Evolutionary conservation across 305 asterid species (phyloP), one percentile per base, ranked within the genome.

Genomic region (Fraxinus nigra): DNA sequence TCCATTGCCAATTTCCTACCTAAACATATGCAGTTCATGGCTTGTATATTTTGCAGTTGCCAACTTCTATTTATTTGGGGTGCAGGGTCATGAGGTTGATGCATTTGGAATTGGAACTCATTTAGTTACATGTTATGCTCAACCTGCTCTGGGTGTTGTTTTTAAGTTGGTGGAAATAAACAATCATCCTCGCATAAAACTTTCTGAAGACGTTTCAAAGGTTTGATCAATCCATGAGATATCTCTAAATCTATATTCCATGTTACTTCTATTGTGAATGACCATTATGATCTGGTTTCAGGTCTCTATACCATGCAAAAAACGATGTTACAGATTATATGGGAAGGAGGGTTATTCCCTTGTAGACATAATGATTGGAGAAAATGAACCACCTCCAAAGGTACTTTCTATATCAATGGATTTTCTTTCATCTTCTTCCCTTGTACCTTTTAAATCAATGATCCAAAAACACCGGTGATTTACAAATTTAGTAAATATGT

Each of bases 261-360:
- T 51, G 72, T 67, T 80, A 75, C 22, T 37, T 83, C 40, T 33
- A 63, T 79, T 61, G 16, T 3, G 72, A 76, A 56, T 77, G 75
- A 75, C 82, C 72, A 82, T 77, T 81, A 81, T 79, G 74, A 7
- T 85, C 82, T 84, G 81, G 74, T 81, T 87, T 80, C 90, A 97
- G 98, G 99, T 97, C 81, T 91, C 98, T 13, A 97, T 97, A 88
- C 99, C 99, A 72, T 97, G 98, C 91, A 97, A 97, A 84, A 97
- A 97, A 72, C 95, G 97, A 85, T 85, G 93, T 87, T 97, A 90
- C 92, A 91, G 99, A 87, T 86, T 97, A 80, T 94, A 92, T 82
- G 99, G 99, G 78, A 95, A 92, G 88, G 98, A 97, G 92, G 97
- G 93, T 56, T 97, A 93, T 84, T 89, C 99, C 84, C 98, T 97